These are phyloP conservation scores for Globisporangium rhizosaccharum DNA, from an alignment of 352 stramenopile species.

Conservation along the genomic window DNA sequence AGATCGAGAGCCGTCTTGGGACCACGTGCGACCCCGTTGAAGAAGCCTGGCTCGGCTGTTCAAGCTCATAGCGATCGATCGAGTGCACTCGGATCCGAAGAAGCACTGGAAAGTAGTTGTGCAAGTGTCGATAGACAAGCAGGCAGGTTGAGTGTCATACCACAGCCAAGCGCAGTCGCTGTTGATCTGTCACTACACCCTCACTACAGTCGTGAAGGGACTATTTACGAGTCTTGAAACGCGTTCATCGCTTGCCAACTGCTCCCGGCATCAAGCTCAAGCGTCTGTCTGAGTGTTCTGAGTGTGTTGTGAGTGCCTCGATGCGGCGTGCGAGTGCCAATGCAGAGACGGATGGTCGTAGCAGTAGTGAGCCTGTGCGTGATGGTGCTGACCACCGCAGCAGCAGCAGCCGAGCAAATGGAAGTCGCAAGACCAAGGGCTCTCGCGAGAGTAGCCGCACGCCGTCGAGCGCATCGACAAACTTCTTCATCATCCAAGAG, in stretches of 20 bases:
- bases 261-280: no score
- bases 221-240: not conserved
- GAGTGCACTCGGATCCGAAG: not conserved
- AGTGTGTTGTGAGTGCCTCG: no score
- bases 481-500: constrained; percentile 73
- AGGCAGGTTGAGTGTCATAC: no score
- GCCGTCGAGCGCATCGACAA: constrained; percentile 16
- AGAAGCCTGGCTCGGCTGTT: constrained; percentile 25
- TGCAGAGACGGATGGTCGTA: no score
- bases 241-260: no score
- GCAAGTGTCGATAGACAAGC: no score
- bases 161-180: no score
- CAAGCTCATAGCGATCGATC: not conserved
- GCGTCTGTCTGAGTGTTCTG: no score
- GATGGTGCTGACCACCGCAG: not conserved
- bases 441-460: not conserved
- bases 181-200: no score
- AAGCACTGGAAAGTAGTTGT: not conserved
- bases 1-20: constrained; percentile 18
- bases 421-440: not conserved
- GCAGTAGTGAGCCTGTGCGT: no score
- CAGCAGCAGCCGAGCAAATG: not conserved
- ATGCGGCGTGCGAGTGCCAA: no score
- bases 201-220: not conserved
- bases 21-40: constrained; percentile 13